Evolutionary conservation across 2,329 filamentous ascomycete species (phyloP), one percentile per base, ranked within the genome.

Genomic region (Elsinoe fawcettii): DNA sequence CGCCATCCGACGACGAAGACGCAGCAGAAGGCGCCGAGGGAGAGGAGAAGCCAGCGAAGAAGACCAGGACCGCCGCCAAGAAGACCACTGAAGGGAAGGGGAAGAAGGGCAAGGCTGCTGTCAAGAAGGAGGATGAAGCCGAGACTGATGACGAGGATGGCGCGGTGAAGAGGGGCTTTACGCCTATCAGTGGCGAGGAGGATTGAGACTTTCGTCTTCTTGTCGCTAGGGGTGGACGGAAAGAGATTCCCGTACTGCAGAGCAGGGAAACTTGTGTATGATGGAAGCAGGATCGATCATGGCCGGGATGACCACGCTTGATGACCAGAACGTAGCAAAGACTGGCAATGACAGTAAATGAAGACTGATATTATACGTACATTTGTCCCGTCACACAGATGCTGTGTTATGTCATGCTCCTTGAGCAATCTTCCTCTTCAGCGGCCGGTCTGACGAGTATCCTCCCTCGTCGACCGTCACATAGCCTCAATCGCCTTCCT

Each of bases 401-500:
- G 16, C 37, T 5, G 25, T 18, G 30, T 8, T 39, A 49, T 49
- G 9, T 36, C 11, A 37, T 46, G 22, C 30, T 46, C 6, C 37
- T n/a, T 43, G 37, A 49, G 41, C 39, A 18, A 56, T 32, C 22
- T 2, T 46, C 37, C 14, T 5, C 23, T 14, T 32, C 16, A 25
- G 2, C 22, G 36, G 2, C 20, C 55, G 46, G 14, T 46, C n/a
- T n/a, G n/a, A n/a, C n/a, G n/a, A n/a, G n/a, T n/a, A n/a, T n/a
- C 46, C 20, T n/a, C 25, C 23, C 9, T 44, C 25, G 11, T 8
- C 1, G 6, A 12, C 16, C 16, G 23, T 71, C 66, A 84, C 63
- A 83, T 66, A 18, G 73, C 73, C 58, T 78, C 77, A 61, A 85
- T 80, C 55, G 80, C 80, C 65, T 75, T 78, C 47, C 77, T 73